Conservation (phyloP, 257 asterid genomes). For the Asclepias syriaca region DNA sequence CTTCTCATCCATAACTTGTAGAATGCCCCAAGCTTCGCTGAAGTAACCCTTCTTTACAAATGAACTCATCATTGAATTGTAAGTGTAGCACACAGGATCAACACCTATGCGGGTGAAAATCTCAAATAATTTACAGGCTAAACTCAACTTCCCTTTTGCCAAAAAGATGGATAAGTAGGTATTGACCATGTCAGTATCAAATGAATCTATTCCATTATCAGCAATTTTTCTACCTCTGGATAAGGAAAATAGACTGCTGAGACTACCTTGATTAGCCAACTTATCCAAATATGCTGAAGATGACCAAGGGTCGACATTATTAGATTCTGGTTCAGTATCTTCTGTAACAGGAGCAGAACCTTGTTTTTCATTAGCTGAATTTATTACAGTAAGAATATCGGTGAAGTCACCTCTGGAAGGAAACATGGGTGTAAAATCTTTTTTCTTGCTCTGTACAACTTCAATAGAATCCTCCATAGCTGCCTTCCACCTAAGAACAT, state of each 20-base stretch:
- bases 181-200: slow-evolving; percentile 81
- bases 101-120: slow-evolving; percentile 62
- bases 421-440: too few species aligned
- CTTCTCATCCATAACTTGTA: slow-evolving; percentile 62
- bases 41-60: slow-evolving; percentile 90
- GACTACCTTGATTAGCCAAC: slow-evolving; percentile 46
- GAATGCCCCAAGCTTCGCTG: slow-evolving; percentile 80
- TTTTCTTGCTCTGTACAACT: too few species aligned
- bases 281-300: slow-evolving; percentile 90
- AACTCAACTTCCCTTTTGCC: slow-evolving; percentile 82
- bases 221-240: slow-evolving; percentile 56
- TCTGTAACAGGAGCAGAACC: slow-evolving; percentile 18
- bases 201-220: slow-evolving; percentile 63
- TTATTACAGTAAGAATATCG: too few species aligned
- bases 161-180: slow-evolving; percentile 79
- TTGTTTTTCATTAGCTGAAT: slow-evolving; percentile 16
- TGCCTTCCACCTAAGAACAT: too few species aligned
- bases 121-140: slow-evolving; percentile 90
- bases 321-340: slow-evolving; percentile 16
- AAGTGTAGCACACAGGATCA: slow-evolving; percentile 68
- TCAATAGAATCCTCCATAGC: too few species aligned
- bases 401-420: too few species aligned
- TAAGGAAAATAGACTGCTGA: slow-evolving; percentile 34
- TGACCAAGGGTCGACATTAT: slow-evolving; percentile 73
- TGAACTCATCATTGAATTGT: slow-evolving; percentile 84